Base-by-base conservation (phyloP, 1,139 yeast species). In the Kurtzmaniella quercitrusa region DNA sequence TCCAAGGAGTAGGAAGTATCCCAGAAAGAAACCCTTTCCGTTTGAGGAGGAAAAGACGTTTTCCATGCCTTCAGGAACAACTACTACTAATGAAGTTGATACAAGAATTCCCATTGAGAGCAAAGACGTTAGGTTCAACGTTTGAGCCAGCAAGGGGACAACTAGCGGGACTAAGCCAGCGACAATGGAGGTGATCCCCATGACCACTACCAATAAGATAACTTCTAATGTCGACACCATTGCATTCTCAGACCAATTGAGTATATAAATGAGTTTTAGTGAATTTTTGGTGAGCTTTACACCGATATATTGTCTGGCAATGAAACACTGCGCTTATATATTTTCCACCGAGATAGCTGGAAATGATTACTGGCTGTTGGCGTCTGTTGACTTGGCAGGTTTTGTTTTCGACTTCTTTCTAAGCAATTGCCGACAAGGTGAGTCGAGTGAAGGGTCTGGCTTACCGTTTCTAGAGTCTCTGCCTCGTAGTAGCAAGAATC, bases 11-110 rank as follows among this genome's bases (percentile, higher is more conserved):
- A 81, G 48, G 1, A 68, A 55, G 5, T 61, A 36, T 2, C 75
- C 75, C 29, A 64, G 42, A 6, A n/a, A 21, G 4, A 11, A 25
- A n/a, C 31, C 43, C 18, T 25, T 14, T 18, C 53, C 43, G 45
- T 57, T 41, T 44, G 50, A 47, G n/a, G 63, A 58, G 11, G 59
- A 55, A 44, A 65, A 68, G 43, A 78, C 57, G 3, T 74, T 70
- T 50, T 75, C 80, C 31, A 80, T 66, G 5, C 90, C 90, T 58
- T 85, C 93, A 0, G 93, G 93, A 16, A 85, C 70, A 19, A 84
- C 79, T 18, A 85, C 69, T n/a, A 80, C 70, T 44, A 83, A 58
- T 1, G 86, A 73, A 0, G 90, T 79, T 2, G 89, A 83, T 4
- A 83, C 65, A 41, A 85, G 67, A 21, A 85, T 65, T 0, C 93